Evolutionary conservation across 768 basidiomycete species (phyloP), one percentile per base, ranked within the genome.

Genomic region (Polyporus arcularius): DNA sequence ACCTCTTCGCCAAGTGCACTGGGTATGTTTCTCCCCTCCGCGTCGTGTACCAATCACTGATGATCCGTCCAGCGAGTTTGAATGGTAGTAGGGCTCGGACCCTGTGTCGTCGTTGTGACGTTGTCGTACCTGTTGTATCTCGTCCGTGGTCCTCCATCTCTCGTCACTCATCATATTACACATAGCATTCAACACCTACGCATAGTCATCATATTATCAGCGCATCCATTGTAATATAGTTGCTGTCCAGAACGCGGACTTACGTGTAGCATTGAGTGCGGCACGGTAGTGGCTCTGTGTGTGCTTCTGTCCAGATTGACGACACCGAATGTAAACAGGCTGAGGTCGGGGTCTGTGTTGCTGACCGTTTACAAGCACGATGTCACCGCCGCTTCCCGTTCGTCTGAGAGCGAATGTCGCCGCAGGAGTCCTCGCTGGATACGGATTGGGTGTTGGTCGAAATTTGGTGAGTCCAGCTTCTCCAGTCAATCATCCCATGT

Each of bases 1-100:
- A 98, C 76, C 83, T 99, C 15, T 99, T 99, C 71, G 85, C 92
- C 55, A 96, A 97, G 74, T 98, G 96, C 76, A 94, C 87, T 6
- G 96, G 96, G 96, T 98, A 26, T 28, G 75, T 70, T 3, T 46
- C 21, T 26, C 40, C 31, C 28, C 26, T 2, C 45, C 9, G 48
- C 8, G 12, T 32, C 43, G 8, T 45, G 14, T 11, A 16, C 42
- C 30, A 28, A 16, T 47, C 35, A 26, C n/a, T 53, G 21, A 51
- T 35, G 35, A 58, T 18, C 15, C 11, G 30, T 15, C 50, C 59
- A 76, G 73, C 21, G 74, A 74, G 60, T 76, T 75, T 55, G 72
- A 76, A 55, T 75, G 74, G 73, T 76, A 66, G 65, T 53, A 10
- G 55, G n/a, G n/a, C 26, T 28, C 11, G 46, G 40, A 51, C 39